Conservation (phyloP, 2,329 filamentous ascomycete species). For the Arthrobotrys iridis region DNA sequence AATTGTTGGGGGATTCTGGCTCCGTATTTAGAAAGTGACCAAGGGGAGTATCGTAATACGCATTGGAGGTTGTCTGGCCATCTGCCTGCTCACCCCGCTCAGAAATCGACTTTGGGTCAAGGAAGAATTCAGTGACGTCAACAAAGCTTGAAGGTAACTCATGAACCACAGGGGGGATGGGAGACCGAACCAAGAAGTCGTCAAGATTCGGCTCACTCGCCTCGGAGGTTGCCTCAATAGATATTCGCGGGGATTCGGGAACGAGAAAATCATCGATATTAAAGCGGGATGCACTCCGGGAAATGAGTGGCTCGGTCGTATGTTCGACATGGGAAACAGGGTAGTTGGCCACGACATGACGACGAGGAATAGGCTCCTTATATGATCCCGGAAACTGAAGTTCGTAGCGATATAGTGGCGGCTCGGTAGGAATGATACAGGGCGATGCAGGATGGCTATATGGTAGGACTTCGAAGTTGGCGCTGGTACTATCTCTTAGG, state of each 20-base stretch:
- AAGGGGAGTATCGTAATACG: neutral
- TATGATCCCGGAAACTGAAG: neutral
- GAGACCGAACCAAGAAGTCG: conserved; percentile 23
- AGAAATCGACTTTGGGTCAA: neutral
- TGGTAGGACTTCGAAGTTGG: neutral
- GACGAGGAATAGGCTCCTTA: conserved; percentile 6
- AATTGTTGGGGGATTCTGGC: too few species aligned
- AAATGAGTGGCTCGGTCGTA: too few species aligned
- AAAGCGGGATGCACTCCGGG: neutral
- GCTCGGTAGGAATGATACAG: neutral
- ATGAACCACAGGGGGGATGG: neutral
- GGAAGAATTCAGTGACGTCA: conserved; percentile 15
- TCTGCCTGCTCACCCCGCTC: neutral
- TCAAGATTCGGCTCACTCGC: neutral
- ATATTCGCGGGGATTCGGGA: neutral
- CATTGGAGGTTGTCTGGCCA: neutral
- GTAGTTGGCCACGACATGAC: conserved; percentile 22
- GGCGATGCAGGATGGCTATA: conserved; percentile 23
- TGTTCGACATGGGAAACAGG: neutral
- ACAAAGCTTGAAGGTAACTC: neutral
- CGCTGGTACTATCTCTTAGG: neutral
- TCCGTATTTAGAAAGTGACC: too few species aligned
- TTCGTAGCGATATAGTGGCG: neutral
- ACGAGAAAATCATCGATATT: conserved; percentile 17
- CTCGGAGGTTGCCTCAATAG: neutral